Evolutionary conservation across 306 rosid species (phyloP).

Genomic region (Fragaria ananassa): DNA sequence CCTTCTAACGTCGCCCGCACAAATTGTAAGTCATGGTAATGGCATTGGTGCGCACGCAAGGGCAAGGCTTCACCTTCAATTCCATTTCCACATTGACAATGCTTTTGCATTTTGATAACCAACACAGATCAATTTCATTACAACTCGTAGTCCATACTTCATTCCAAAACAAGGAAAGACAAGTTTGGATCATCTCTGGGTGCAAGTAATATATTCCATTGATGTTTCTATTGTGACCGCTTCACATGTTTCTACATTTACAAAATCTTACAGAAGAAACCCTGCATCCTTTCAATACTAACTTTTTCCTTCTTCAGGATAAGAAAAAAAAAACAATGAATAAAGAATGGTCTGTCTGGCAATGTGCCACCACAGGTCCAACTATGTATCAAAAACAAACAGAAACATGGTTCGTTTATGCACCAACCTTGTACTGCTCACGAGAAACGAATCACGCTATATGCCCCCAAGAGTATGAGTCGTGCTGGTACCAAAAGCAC

Average conservation of each 20-base stretch:
- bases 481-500: constrained; percentile 63
- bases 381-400: constrained; percentile 18
- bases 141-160: neutral
- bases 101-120: neutral
- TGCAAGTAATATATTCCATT: neutral
- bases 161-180: neutral
- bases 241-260: neutral
- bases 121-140: neutral
- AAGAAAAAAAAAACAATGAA: constrained; percentile 40
- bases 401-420: neutral
- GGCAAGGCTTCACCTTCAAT: constrained; percentile 1
- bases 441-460: constrained; percentile 34
- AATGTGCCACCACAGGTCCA: constrained; percentile 37
- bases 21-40: neutral
- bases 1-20: constrained; percentile 13
- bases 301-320: neutral
- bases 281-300: neutral
- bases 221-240: neutral
- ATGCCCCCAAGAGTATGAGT: constrained; percentile 49
- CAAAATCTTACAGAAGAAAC: neutral
- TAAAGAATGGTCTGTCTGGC: constrained; percentile 67
- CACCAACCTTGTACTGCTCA: constrained; percentile 16
- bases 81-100: neutral
- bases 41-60: constrained; percentile 14
- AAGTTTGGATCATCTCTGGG: neutral